phyloP scores from a whole-genome alignment of 345 rosid species.

The Barbarea vulgaris region DNA sequence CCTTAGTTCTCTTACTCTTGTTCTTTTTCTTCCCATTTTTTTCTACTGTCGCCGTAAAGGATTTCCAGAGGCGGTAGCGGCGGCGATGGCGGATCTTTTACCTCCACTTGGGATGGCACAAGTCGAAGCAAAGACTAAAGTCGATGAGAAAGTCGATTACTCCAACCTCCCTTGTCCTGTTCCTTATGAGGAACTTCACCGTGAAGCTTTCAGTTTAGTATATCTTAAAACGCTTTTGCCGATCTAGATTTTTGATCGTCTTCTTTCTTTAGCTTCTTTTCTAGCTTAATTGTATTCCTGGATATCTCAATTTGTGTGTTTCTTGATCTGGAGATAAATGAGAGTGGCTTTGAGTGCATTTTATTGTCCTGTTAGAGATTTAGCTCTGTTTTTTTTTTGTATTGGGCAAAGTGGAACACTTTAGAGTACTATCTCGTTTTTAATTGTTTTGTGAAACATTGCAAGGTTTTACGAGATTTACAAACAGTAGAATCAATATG shows the following conservation, averaged over 20 bases:
- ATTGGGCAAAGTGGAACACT: not conserved
- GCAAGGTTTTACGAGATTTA: constrained; percentile 9
- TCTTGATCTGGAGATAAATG: constrained; percentile 24
- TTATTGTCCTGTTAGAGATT: not conserved
- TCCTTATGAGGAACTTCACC: constrained; percentile 91
- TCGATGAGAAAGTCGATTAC: constrained; percentile 67
- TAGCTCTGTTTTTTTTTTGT: constrained; percentile 8
- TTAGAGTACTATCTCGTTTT: not conserved
- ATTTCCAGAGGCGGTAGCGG: constrained; percentile 13
- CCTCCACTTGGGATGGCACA: constrained; percentile 45
- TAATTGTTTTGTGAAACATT: not conserved
- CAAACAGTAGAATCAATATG: not conserved
- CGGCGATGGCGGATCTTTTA: constrained; percentile 60
- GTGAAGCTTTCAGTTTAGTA: constrained; percentile 84
- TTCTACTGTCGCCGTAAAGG: constrained; percentile 35
- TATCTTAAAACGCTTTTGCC: not conserved
- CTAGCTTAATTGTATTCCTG: not conserved
- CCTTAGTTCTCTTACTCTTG: constrained; percentile 6
- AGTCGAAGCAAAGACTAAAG: constrained; percentile 42
- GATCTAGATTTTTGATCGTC: not conserved
- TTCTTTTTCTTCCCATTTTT: not conserved
- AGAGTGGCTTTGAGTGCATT: constrained; percentile 18
- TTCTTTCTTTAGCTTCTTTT: not conserved
- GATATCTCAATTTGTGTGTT: constrained; percentile 1
- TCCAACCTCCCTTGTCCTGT: constrained; percentile 82